Evolutionary conservation across 495 filamentous ascomycete species (phyloP).

Genomic region (Diplogelasinospora grovesii): DNA sequence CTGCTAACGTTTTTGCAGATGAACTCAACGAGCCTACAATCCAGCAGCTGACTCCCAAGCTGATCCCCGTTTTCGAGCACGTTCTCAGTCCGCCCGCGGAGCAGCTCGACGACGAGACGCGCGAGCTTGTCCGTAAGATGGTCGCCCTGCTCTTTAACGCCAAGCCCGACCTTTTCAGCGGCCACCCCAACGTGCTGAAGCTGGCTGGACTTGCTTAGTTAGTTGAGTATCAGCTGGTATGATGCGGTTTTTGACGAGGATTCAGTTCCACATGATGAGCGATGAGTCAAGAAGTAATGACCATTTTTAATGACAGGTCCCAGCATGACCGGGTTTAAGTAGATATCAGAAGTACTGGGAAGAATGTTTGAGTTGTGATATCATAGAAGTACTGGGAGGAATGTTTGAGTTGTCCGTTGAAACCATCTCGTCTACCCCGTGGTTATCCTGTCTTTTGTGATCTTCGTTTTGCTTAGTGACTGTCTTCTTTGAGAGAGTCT

Average conservation of each 20-base stretch:
- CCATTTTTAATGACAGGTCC: too few relatives aligned
- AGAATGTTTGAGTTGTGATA: too few relatives aligned
- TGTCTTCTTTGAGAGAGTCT: too few relatives aligned
- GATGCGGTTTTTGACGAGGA: conserved; percentile 12
- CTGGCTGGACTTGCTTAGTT: conserved; percentile 22
- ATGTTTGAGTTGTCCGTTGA: too few relatives aligned
- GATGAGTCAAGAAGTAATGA: conserved; percentile 21
- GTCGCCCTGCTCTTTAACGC: conserved; percentile 22
- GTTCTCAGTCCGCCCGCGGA: conserved; percentile 74
- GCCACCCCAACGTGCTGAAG: conserved; percentile 23
- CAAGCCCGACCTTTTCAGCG: conserved; percentile 25
- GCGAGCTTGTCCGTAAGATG: conserved; percentile 31
- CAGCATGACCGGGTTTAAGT: too few relatives aligned
- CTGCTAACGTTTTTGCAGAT: conserved; percentile 45
- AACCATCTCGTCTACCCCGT: too few relatives aligned
- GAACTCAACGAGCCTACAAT: conserved; percentile 65
- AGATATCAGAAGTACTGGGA: too few relatives aligned
- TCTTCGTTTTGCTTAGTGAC: too few relatives aligned
- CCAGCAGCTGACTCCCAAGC: conserved; percentile 64
- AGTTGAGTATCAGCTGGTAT: conserved; percentile 19
- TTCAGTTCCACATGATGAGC: conserved; percentile 16
- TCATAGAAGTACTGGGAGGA: too few relatives aligned
- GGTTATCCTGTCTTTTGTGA: too few relatives aligned
- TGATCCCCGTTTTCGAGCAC: conserved; percentile 73
- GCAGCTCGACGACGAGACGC: conserved; percentile 78